These are phyloP conservation scores for Leccinum truebloodii DNA, from an alignment of 768 basidiomycete genomes.

Conservation along the genomic window DNA sequence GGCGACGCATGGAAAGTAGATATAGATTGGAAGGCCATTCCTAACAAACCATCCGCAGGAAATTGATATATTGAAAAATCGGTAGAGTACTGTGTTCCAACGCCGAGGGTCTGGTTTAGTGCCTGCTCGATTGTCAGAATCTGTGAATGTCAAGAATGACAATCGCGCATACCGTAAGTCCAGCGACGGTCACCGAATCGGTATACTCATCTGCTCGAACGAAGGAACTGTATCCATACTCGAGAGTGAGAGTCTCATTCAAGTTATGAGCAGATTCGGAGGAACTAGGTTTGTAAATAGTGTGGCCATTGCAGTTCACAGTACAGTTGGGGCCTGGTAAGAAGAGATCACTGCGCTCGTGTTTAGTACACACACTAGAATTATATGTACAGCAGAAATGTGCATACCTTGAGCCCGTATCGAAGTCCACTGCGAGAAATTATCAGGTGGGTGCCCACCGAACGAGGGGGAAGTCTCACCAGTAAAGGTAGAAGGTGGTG, in stretches of 20 bases:
- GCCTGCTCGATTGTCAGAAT: constrained; percentile 12
- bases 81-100: constrained; percentile 12
- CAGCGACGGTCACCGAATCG: constrained; percentile 15
- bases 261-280: constrained; percentile 14
- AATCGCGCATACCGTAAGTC: constrained; percentile 7
- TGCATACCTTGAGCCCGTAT: constrained; percentile 14
- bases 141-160: background rate
- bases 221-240: constrained; percentile 1
- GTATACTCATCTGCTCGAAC: constrained; percentile 11
- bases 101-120: constrained; percentile 14
- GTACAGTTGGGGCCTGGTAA: constrained; percentile 27
- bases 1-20: constrained; percentile 36
- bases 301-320: constrained; percentile 31
- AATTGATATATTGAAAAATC: constrained; percentile 1
- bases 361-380: no score
- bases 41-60: constrained; percentile 32
- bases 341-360: constrained; percentile 24
- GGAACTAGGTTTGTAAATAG: constrained; percentile 30
- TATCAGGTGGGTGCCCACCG: background rate
- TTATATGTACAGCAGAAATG: background rate
- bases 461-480: background rate
- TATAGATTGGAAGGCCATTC: constrained; percentile 44
- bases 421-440: background rate
- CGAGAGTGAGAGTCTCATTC: background rate
- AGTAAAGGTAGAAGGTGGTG: background rate